Evolutionary conservation across 768 basidiomycete genomes (phyloP).

Genomic region (Ephemerocybe angulata): DNA sequence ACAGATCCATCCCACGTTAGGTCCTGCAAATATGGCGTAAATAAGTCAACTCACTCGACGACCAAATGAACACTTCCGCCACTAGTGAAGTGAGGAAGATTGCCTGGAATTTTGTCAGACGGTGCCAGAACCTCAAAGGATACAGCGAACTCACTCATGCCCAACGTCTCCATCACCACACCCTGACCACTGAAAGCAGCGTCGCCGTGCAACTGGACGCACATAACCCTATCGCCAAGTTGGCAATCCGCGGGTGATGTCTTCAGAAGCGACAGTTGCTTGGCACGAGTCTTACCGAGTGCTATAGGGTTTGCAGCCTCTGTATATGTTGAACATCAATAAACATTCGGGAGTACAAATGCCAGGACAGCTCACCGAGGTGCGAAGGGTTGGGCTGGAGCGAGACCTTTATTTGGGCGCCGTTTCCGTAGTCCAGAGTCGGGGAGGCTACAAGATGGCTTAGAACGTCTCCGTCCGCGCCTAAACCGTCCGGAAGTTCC

Average conservation of each 20-base stretch:
- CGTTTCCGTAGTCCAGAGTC: conserved; percentile 50
- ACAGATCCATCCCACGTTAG: too few relatives aligned
- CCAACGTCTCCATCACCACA: conserved; percentile 83
- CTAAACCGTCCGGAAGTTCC: conserved; percentile 64
- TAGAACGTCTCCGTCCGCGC: conserved; percentile 79
- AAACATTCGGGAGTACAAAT: not conserved
- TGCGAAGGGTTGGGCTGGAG: conserved; percentile 81
- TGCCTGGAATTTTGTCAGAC: conserved; percentile 42
- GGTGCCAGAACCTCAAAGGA: not conserved
- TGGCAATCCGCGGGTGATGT: conserved; percentile 51
- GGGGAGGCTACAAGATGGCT: conserved; percentile 84
- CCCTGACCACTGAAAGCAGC: conserved; percentile 91
- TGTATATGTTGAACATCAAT: conserved; percentile 20
- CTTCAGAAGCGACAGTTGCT: conserved; percentile 80
- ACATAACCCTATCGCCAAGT: conserved; percentile 74
- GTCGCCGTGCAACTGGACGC: conserved; percentile 88
- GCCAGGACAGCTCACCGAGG: conserved; percentile 51
- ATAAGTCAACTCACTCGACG: conserved; percentile 86
- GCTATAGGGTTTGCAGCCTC: conserved; percentile 90
- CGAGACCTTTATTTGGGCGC: conserved; percentile 61
- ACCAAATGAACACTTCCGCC: conserved; percentile 90
- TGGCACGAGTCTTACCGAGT: conserved; percentile 85
- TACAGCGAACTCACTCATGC: conserved; percentile 55
- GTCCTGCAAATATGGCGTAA: too few relatives aligned
- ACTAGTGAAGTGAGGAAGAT: conserved; percentile 86